Evolutionary conservation across 2,329 filamentous ascomycete genomes (phyloP).

Genomic region (Didymella keratinophila): DNA sequence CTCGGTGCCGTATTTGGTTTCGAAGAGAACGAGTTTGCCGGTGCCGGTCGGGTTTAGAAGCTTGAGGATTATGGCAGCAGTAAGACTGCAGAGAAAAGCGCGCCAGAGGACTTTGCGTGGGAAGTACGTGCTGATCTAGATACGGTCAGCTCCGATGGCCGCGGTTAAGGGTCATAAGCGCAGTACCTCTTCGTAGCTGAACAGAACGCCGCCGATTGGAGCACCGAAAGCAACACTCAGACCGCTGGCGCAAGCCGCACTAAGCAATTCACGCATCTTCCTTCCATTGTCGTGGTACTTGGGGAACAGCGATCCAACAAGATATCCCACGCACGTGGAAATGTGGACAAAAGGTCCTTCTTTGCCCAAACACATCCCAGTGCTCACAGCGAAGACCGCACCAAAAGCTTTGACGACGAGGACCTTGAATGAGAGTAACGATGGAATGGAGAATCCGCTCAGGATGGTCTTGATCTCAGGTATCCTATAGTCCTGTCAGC

Average conservation of each 20-base stretch:
- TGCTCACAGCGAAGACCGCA: constrained; percentile 65
- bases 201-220: constrained; percentile 68
- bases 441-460: constrained; percentile 67
- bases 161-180: not conserved
- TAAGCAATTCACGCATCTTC: constrained; percentile 66
- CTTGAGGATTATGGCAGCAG: constrained; percentile 64
- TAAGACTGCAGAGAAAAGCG: constrained; percentile 65
- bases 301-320: constrained; percentile 61
- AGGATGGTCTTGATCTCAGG: constrained; percentile 70
- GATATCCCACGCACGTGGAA: constrained; percentile 64
- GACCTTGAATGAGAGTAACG: constrained; percentile 64
- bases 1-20: constrained; percentile 66
- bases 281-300: constrained; percentile 66
- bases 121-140: constrained; percentile 64
- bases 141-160: not conserved
- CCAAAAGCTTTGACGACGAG: constrained; percentile 66
- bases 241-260: constrained; percentile 65
- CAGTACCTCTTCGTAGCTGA: constrained; percentile 61
- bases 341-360: constrained; percentile 68
- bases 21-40: constrained; percentile 67
- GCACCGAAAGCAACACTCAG: constrained; percentile 69
- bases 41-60: constrained; percentile 67
- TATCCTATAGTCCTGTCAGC: constrained; percentile 45
- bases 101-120: constrained; percentile 66
- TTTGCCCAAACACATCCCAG: constrained; percentile 68